Evolutionary conservation across 2,329 filamentous ascomycete genomes (phyloP).

Genomic region (Microdochium trichocladiopsis): DNA sequence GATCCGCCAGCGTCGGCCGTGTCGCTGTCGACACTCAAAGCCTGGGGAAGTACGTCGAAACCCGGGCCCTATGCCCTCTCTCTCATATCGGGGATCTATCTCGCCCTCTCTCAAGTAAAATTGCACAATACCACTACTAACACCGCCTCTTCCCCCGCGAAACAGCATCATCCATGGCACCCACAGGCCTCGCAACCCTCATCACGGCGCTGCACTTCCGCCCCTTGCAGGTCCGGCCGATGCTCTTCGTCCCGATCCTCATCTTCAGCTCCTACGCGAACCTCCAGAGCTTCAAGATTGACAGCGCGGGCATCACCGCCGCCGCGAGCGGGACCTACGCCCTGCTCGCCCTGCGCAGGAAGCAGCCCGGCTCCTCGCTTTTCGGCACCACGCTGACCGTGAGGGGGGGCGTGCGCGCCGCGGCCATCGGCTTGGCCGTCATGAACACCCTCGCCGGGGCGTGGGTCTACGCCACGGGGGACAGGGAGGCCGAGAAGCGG

Average conservation of each 20-base stretch:
- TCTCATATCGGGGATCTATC: too few relatives aligned
- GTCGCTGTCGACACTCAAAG: slow-evolving; percentile 23
- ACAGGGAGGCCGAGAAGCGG: slow-evolving; percentile 40
- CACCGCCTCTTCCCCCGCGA: neutral
- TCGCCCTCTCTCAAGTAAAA: too few relatives aligned
- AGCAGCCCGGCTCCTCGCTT: slow-evolving; percentile 24
- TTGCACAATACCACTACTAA: too few relatives aligned
- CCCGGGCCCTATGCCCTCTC: too few relatives aligned
- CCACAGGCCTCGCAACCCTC: slow-evolving; percentile 48
- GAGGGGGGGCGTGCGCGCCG: slow-evolving; percentile 41
- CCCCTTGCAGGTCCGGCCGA: slow-evolving; percentile 42
- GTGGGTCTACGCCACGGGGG: slow-evolving; percentile 44
- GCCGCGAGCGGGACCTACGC: slow-evolving; percentile 52
- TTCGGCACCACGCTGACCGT: slow-evolving; percentile 32
- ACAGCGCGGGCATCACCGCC: slow-evolving; percentile 47
- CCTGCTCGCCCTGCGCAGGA: slow-evolving; percentile 43
- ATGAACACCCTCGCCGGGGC: slow-evolving; percentile 41
- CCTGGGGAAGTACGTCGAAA: slow-evolving; percentile 41
- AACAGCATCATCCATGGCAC: slow-evolving; percentile 45
- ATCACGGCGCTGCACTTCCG: slow-evolving; percentile 49
- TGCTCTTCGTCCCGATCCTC: slow-evolving; percentile 43
- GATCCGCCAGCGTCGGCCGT: slow-evolving; percentile 23
- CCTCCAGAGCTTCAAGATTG: slow-evolving; percentile 50
- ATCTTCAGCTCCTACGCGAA: slow-evolving; percentile 53
- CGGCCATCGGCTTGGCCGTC: slow-evolving; percentile 40